Evolutionary conservation across 192 early-diverging fungal species (phyloP).

Genomic region (Rhizophagus clarus): DNA sequence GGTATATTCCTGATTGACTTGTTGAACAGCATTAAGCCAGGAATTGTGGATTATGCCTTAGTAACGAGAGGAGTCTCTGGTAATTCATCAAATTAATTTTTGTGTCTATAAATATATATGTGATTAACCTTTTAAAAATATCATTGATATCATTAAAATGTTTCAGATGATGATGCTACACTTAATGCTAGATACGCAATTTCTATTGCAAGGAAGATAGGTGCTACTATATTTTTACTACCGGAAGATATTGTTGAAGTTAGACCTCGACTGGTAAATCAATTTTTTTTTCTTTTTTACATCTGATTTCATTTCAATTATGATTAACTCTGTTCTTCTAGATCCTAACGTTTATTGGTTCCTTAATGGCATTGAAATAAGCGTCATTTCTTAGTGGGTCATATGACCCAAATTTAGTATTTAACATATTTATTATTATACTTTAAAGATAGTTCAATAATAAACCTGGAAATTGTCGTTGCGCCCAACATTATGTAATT

Average conservation of each 20-base stretch:
- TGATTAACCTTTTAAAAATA: not conserved
- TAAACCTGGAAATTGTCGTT: no score
- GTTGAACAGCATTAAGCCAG: conserved; percentile 89
- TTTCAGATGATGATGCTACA: conserved; percentile 79
- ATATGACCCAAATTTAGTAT: no score
- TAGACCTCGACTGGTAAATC: conserved; percentile 88
- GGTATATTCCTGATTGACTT: conserved; percentile 91
- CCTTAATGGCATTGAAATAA: conserved; percentile 69
- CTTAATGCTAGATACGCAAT: conserved; percentile 96
- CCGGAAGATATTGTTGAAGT: conserved; percentile 99
- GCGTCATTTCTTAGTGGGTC: no score
- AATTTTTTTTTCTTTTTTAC: not conserved
- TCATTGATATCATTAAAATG: conserved; percentile 2
- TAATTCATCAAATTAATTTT: conserved; percentile 24
- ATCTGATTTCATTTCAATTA: not conserved
- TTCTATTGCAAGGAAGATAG: conserved; percentile 97
- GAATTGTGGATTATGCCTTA: conserved; percentile 87
- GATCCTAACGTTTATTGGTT: conserved; percentile 95
- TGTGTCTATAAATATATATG: not conserved
- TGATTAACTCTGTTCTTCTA: conserved; percentile 35
- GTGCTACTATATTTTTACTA: conserved; percentile 97
- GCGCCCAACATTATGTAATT: no score
- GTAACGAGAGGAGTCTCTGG: conserved; percentile 69
- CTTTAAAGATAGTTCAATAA: no score
- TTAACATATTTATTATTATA: no score